Evolutionary conservation across 257 asterid genomes (phyloP).

Genomic region (Dorcoceras hygrometricum): DNA sequence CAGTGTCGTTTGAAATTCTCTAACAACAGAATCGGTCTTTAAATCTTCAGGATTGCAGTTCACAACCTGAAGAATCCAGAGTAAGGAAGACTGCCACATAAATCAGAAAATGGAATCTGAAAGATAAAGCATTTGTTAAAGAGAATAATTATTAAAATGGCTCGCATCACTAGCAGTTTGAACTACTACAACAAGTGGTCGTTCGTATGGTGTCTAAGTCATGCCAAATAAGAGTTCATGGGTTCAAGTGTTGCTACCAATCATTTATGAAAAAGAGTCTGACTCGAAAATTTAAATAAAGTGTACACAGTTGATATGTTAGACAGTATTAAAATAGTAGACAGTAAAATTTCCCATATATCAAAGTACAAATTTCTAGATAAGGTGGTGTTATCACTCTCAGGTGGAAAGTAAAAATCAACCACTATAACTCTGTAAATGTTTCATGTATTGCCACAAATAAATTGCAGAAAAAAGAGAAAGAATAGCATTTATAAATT

Average conservation of each 20-base stretch:
- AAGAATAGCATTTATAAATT: neutral
- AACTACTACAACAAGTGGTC: neutral
- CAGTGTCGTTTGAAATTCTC: slow-evolving; percentile 52
- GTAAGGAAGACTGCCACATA: slow-evolving; percentile 12
- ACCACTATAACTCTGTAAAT: neutral
- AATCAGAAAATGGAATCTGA: slow-evolving; percentile 13
- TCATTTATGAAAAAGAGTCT: neutral
- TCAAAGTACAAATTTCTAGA: neutral
- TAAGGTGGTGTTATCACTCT: neutral
- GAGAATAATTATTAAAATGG: neutral
- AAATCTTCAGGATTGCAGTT: slow-evolving; percentile 31
- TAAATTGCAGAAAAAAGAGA: neutral
- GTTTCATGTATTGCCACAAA: no score
- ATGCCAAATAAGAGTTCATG: neutral
- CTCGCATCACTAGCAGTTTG: neutral
- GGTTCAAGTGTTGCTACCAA: neutral
- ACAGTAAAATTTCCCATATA: no score
- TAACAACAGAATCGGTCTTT: slow-evolving; percentile 30
- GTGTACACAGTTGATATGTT: neutral
- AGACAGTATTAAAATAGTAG: neutral
- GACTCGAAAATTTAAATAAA: no score
- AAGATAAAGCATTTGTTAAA: slow-evolving; percentile 10
- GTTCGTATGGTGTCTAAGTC: neutral
- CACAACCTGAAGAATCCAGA: slow-evolving; percentile 33
- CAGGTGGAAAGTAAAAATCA: neutral